Conservation (phyloP, 768 basidiomycete species). For the Mycena rosella region DNA sequence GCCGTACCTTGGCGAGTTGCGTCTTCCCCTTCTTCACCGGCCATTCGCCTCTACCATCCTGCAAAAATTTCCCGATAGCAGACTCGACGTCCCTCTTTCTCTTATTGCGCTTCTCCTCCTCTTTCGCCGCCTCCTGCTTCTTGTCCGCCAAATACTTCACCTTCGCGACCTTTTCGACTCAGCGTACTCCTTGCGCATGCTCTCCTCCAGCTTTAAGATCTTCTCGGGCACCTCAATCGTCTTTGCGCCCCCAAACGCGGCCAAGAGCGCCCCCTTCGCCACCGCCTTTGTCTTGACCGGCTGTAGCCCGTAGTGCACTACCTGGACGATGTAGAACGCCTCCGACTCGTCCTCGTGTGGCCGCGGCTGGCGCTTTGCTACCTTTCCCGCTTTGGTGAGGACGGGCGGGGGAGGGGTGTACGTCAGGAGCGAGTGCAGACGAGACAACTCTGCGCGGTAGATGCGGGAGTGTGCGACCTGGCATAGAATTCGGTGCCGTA, state of each 20-base stretch:
- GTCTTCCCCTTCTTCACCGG: slow-evolving; percentile 17
- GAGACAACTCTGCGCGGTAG: slow-evolving; percentile 34
- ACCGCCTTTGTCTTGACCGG: slow-evolving; percentile 41
- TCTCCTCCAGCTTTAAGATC: slow-evolving; percentile 40
- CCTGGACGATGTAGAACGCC: slow-evolving; percentile 45
- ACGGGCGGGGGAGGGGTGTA: slow-evolving; percentile 40
- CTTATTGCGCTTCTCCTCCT: slow-evolving; percentile 19
- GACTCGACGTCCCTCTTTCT: slow-evolving; percentile 28
- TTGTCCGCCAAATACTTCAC: slow-evolving; percentile 31
- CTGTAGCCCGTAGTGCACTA: slow-evolving; percentile 46
- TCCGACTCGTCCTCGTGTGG: slow-evolving; percentile 40
- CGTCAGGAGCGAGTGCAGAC: slow-evolving; percentile 42
- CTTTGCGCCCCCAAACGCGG: slow-evolving; percentile 35
- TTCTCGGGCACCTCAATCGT: slow-evolving; percentile 38
- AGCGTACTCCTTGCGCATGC: slow-evolving; percentile 40
- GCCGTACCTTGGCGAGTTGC: slow-evolving; percentile 5
- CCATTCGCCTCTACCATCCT: background rate
- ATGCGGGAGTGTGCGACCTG: slow-evolving; percentile 32
- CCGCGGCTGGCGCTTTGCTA: slow-evolving; percentile 42
- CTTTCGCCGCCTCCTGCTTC: slow-evolving; percentile 14
- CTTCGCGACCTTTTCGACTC: slow-evolving; percentile 36
- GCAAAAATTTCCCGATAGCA: slow-evolving; percentile 31
- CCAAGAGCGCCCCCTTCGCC: slow-evolving; percentile 44
- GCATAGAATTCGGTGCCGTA: slow-evolving; percentile 38
- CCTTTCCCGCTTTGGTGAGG: slow-evolving; percentile 45